Evolutionary conservation across 2,329 filamentous ascomycete genomes (phyloP).

Genomic region (Phialemoniopsis sp.): DNA sequence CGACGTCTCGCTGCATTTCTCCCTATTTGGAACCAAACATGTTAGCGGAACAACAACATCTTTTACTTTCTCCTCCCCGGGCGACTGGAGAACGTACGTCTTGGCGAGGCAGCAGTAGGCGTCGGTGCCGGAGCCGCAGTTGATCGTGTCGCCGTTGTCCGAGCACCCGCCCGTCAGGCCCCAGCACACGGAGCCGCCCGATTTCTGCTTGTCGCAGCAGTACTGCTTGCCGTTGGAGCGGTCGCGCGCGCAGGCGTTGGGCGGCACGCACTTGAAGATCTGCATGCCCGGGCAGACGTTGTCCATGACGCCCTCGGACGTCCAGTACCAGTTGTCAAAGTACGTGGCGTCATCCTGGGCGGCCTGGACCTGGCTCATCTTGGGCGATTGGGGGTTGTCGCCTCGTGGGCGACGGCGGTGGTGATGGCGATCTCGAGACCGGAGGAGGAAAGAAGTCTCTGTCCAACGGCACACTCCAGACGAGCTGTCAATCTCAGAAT

Average conservation of each 20-base stretch:
- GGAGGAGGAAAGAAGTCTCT: no score
- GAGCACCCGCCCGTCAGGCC: slow-evolving; percentile 4
- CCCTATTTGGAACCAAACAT: no score
- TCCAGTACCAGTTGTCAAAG: slow-evolving; percentile 11
- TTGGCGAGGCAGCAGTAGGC: slow-evolving; percentile 10
- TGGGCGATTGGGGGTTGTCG: no score
- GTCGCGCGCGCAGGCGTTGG: slow-evolving; percentile 12
- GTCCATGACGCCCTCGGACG: slow-evolving; percentile 7
- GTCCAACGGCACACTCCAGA: no score
- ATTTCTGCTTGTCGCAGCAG: slow-evolving; percentile 9
- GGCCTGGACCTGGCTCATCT: no score
- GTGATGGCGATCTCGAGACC: no score
- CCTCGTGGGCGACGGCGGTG: no score
- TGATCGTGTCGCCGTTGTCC: slow-evolving; percentile 9
- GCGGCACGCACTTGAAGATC: slow-evolving; percentile 5
- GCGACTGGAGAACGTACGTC: no score
- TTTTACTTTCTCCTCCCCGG: no score
- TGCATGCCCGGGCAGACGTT: slow-evolving; percentile 8
- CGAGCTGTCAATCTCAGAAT: no score
- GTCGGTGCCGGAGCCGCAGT: slow-evolving; percentile 8
- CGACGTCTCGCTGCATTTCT: slow-evolving; percentile 6
- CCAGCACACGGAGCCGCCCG: slow-evolving; percentile 9
- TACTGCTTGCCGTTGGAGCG: slow-evolving; percentile 9
- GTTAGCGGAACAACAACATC: no score
- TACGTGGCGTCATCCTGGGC: no score